Evolutionary conservation across 176 grass and related monocot species (phyloP).

Genomic region (Stipa capillata): DNA sequence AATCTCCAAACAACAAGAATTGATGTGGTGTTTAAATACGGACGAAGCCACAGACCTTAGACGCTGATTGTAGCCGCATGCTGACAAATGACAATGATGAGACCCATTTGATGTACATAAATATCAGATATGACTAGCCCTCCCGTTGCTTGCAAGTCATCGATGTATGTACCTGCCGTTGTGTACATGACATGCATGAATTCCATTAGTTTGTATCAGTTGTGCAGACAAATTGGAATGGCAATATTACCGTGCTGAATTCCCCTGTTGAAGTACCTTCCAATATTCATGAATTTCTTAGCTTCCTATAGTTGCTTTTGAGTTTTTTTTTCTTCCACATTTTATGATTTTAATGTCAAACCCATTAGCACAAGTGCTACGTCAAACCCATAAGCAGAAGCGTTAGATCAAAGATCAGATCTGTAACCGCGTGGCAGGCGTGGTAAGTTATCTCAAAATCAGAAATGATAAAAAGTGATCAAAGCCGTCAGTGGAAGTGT

Average conservation of each 20-base stretch:
- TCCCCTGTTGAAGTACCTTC: background rate
- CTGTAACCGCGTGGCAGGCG: too few relatives aligned
- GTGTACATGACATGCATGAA: background rate
- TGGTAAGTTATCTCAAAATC: too few relatives aligned
- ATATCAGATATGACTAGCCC: background rate
- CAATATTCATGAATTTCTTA: background rate
- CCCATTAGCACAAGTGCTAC: background rate
- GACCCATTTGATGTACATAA: background rate
- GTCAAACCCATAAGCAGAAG: background rate
- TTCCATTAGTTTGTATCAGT: background rate
- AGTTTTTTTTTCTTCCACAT: background rate
- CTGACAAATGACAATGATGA: background rate
- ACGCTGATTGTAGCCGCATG: background rate
- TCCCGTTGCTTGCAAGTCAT: background rate
- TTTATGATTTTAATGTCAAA: background rate
- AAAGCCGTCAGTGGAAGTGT: background rate
- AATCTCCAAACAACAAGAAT: slow-evolving; percentile 26
- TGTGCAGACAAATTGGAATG: background rate
- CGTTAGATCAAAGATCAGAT: background rate
- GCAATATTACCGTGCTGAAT: background rate
- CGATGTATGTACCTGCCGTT: background rate
- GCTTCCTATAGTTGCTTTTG: background rate
- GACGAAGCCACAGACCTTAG: background rate
- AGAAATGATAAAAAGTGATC: too few relatives aligned
- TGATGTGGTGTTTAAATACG: slow-evolving; percentile 13